Percentiles rank a stretch among this genome's conserved stretches.
Conservation (phyloP, 768 basidiomycete genomes). For the Podaxis pistillaris region DNA sequence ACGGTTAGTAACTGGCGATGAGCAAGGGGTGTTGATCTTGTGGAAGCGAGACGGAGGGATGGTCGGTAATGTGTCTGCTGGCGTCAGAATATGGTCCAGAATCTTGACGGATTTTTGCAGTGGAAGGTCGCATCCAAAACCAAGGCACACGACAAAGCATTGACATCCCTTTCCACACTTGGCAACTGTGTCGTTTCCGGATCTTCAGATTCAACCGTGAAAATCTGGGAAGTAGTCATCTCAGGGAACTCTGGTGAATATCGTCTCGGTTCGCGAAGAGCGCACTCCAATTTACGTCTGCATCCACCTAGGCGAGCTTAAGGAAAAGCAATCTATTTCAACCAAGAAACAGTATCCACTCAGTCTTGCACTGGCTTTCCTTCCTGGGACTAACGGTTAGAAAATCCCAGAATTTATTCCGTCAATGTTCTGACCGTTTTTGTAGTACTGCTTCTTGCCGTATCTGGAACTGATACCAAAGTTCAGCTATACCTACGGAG, state of each 20-base stretch:
- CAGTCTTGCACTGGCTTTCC: constrained; percentile 54
- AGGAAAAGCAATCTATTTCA: constrained; percentile 56
- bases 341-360: constrained; percentile 75
- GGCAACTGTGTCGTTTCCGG: constrained; percentile 64
- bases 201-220: constrained; percentile 78
- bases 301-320: constrained; percentile 30
- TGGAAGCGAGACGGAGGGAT: constrained; percentile 57
- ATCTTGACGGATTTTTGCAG: constrained; percentile 36
- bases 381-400: constrained; percentile 71
- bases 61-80: constrained; percentile 14
- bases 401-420: constrained; percentile 10
- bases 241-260: constrained; percentile 28
- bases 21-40: constrained; percentile 60
- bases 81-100: background rate
- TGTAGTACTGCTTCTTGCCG: constrained; percentile 68
- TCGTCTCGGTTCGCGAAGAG: background rate
- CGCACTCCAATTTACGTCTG: constrained; percentile 9
- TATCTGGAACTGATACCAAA: constrained; percentile 77
- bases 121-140: constrained; percentile 48
- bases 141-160: constrained; percentile 65
- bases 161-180: constrained; percentile 63
- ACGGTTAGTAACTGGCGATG: constrained; percentile 70
- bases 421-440: constrained; percentile 5
- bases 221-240: constrained; percentile 60
- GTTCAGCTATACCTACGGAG: constrained; percentile 78